Percentiles rank a stretch among this genome's conserved stretches.
Evolutionary conservation across 148 eudicot genomes (phyloP).

Genomic region (Polygonum aviculare): DNA sequence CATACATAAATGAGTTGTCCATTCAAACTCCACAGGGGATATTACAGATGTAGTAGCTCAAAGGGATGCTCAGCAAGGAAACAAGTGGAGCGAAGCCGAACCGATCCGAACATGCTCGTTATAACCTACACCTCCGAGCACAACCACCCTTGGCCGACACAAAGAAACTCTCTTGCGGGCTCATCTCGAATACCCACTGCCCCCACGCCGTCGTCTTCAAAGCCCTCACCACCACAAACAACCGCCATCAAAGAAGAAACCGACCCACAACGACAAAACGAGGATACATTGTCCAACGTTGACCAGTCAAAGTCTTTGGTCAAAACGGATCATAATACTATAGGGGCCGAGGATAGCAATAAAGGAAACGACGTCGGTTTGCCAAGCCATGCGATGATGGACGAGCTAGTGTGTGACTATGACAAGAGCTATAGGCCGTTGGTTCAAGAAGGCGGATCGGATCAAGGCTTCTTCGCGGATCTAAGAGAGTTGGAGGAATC

Average conservation of each 20-base stretch:
- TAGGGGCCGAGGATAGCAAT: neutral
- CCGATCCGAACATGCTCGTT: conserved; percentile 85
- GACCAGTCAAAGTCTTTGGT: neutral
- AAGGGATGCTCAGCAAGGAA: conserved; percentile 91
- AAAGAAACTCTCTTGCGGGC: conserved; percentile 80
- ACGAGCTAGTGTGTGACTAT: conserved; percentile 1
- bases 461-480: conserved; percentile 44
- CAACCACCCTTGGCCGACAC: conserved; percentile 97
- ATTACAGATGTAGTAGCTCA: conserved; percentile 88
- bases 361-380: neutral
- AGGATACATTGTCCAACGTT: neutral
- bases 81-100: conserved; percentile 86
- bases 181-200: conserved; percentile 33
- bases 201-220: conserved; percentile 21
- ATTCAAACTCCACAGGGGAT: conserved; percentile 43
- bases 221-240: conserved; percentile 21
- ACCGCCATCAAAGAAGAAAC: conserved; percentile 18
- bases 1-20: no score
- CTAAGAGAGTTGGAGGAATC: conserved; percentile 26
- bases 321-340: neutral
- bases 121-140: conserved; percentile 92
- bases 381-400: conserved; percentile 7
- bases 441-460: neutral
- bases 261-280: conserved; percentile 8
- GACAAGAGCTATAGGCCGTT: conserved; percentile 36